Evolutionary conservation across 306 rosid genomes (phyloP), one percentile per base, ranked within the genome.

Genomic region (Arachis stenosperma): DNA sequence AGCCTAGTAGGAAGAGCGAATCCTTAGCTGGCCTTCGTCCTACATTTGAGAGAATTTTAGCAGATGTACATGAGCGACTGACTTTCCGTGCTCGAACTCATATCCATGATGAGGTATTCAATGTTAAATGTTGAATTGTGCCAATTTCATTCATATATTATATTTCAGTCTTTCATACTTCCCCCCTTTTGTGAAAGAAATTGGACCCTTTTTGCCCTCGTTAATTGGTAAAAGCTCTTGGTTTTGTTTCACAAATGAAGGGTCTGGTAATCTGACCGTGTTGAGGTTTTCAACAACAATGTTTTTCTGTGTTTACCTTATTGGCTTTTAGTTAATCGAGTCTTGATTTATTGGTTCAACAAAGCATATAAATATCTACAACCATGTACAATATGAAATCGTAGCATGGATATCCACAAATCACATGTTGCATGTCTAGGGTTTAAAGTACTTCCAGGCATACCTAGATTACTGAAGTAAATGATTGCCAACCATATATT

Each of bases 31-130:
- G 97, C 68, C 81, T 95, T 71, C 87, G 84, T 66, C 97, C 98
- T 73, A 95, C 96, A 47, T 87, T 95, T 71, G 86, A 91, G 76
- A 95, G 99, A 80, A 91, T 95, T 86, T 88, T 95, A 51, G 99
- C 97, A 27, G 99, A 95, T 81, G 93, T 95, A 74, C 99, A 91
- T 47, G 99, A 95, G 84, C 87, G 99, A 69, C 76, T 91, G 73
- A 95, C 99, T 66, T 95, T 95, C 69, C 98, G 98, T 77, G 98
- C 99, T 52, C 86, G 99, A 70, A 95, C 98, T 56, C 90, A 95
- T 76, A 83, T 95, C 71, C 89, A 83, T 76, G 99, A 95, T 80
- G 99, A 95, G 91, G 99, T 95, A 48, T 78, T 58, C 17, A 62
- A 74, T 60, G 14, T 8, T 52, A 12, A 39, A 59, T 52, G 33